Base-by-base conservation (phyloP, 2,329 filamentous ascomycete species). In the Blastomyces emzantsi region DNA sequence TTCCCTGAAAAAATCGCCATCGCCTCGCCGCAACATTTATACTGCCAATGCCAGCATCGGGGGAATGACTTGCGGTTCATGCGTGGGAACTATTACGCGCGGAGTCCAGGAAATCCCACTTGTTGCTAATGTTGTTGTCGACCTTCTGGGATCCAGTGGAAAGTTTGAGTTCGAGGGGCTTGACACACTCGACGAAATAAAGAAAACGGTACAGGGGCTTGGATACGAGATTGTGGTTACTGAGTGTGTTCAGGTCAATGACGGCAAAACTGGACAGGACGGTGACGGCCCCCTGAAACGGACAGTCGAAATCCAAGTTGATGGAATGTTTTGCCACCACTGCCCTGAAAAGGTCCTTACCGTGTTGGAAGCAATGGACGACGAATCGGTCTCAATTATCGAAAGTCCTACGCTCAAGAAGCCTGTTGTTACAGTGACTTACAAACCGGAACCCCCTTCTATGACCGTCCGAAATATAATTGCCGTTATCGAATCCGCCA, bases 391-490 rank as follows among this genome's bases (percentile, higher is more conserved):
- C 45, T 70, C 69, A 19, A 69, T 76, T 13, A 72, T 73, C 17
- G 68, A 75, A 8, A 62, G 76, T 22, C 82, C 85, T 1, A 86
- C 85, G 0, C 75, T 84, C 33, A 76, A 87, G 45, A 79, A 83
- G 25, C 89, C 91, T 0, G 83, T 92, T 39, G 70, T 96, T 54
- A 87, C 82, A 68, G 72, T 96, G 62, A 82, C 78, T 2, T 97
- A 97, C 70, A 78, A 78, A 0, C 90, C 92, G 0, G 73, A 83
- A 1, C 80, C 86, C 3, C 89, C 90, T 0, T 72, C 69, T 0
- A 85, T 96, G 69, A 96, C 90, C 0, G 83, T 96, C 67, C 85
- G 93, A 59, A 82, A 85, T 8, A 90, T 97, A 52, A 78, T 95
- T 15, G 77, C 80, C 15, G 81, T 84, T 1, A 89, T 97, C 60